These are phyloP conservation scores for Dactylellina drechsleri DNA, from an alignment of 2,329 filamentous ascomycete species.

Conservation along the genomic window DNA sequence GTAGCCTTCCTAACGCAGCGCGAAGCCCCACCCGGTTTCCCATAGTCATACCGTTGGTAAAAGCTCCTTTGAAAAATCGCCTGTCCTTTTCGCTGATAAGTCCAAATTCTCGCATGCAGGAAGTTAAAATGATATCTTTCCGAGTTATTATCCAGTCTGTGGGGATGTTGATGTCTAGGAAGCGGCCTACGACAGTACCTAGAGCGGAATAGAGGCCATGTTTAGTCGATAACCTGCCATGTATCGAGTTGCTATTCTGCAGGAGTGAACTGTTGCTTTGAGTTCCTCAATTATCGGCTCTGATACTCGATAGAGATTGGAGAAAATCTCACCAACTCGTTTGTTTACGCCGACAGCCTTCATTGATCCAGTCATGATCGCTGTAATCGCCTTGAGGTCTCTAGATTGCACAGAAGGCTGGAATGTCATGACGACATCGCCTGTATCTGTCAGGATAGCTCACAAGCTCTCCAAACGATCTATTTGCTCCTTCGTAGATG, in stretches of 20 bases:
- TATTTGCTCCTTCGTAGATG: too few relatives aligned
- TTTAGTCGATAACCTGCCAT: conserved; percentile 19
- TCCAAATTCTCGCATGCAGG: conserved; percentile 25
- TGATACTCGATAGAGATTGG: neutral
- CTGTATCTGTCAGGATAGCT: too few relatives aligned
- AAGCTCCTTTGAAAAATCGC: conserved; percentile 11
- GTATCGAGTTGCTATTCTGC: conserved; percentile 8
- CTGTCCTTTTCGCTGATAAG: neutral
- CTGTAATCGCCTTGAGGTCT: too few relatives aligned
- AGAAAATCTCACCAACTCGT: neutral
- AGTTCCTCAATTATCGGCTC: conserved; percentile 5
- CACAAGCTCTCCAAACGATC: too few relatives aligned
- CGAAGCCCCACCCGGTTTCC: conserved; percentile 38
- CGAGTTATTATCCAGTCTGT: conserved; percentile 9
- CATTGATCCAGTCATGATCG: too few relatives aligned
- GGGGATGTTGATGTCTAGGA: conserved; percentile 25
- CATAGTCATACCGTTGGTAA: conserved; percentile 37
- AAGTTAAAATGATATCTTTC: neutral
- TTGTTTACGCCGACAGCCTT: too few relatives aligned
- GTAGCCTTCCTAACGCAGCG: conserved; percentile 12
- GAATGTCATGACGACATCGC: too few relatives aligned
- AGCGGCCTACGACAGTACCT: conserved; percentile 19
- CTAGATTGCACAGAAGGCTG: too few relatives aligned
- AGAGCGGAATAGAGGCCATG: conserved; percentile 20
- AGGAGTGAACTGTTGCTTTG: conserved; percentile 13